phyloP scores from a whole-genome alignment of 2,329 filamentous ascomycete species.

The Microcera coccophila region DNA sequence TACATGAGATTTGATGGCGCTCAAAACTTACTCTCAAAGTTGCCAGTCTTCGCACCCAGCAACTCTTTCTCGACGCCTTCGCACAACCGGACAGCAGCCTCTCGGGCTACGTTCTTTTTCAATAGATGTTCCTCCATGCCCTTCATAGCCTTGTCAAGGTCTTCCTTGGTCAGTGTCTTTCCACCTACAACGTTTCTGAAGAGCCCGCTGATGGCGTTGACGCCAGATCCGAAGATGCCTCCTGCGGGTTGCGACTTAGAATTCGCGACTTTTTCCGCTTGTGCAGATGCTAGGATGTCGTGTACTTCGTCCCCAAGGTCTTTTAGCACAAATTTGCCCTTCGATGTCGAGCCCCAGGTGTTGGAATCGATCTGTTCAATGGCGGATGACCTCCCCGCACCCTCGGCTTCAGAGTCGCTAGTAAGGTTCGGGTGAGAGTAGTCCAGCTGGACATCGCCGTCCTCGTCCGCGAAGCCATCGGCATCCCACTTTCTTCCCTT shows the following conservation, averaged over 20 bases:
- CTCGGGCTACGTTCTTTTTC: conserved; percentile 92
- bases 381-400: conserved; percentile 50
- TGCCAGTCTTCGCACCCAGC: conserved; percentile 84
- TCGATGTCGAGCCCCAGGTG: conserved; percentile 80
- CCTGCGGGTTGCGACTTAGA: conserved; percentile 48
- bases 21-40: conserved; percentile 64
- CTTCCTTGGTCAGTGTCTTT: conserved; percentile 83
- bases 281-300: conserved; percentile 76
- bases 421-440: conserved; percentile 67
- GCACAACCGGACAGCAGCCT: conserved; percentile 87
- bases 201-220: conserved; percentile 79
- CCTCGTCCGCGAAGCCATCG: conserved; percentile 81
- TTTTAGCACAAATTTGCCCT: conserved; percentile 90
- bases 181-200: conserved; percentile 95
- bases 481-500: conserved; percentile 90
- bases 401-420: conserved; percentile 51
- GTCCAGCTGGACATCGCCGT: conserved; percentile 75
- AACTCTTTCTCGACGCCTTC: conserved; percentile 88
- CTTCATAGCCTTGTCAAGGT: conserved; percentile 88
- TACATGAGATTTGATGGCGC: neutral
- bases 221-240: conserved; percentile 72
- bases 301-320: conserved; percentile 93
- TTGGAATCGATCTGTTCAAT: conserved; percentile 73
- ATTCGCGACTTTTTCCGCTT: conserved; percentile 54
- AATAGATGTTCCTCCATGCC: conserved; percentile 94